Conservation (phyloP, 2,329 filamentous ascomycete genomes). For the Penicillium sclerotigenum region DNA sequence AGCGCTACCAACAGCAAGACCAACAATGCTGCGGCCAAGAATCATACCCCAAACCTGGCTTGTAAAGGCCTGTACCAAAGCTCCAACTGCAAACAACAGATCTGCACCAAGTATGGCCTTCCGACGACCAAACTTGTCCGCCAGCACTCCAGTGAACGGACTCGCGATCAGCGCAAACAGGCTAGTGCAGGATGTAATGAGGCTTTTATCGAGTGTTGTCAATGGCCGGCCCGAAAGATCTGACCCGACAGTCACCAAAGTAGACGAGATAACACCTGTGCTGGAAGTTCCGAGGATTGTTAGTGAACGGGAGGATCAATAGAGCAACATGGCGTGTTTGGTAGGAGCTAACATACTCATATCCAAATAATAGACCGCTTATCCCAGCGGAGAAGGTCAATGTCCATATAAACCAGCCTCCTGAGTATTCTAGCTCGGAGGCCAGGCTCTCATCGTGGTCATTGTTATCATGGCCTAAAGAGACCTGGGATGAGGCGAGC, state of each 20-base stretch:
- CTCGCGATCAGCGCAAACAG: conserved; percentile 57
- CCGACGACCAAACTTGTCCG: conserved; percentile 48
- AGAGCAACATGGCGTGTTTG: not conserved
- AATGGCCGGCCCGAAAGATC: conserved; percentile 51
- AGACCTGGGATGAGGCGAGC: conserved; percentile 21
- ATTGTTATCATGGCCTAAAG: conserved; percentile 11
- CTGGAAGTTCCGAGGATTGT: conserved; percentile 32
- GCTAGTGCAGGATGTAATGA: conserved; percentile 58
- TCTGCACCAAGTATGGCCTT: conserved; percentile 49
- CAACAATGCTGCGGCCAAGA: conserved; percentile 46
- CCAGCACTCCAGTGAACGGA: conserved; percentile 53
- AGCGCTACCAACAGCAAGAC: conserved; percentile 47
- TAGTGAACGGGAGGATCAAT: not conserved
- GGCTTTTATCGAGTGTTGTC: conserved; percentile 56
- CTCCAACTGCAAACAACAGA: conserved; percentile 45
- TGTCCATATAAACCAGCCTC: conserved; percentile 52
- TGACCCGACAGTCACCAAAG: conserved; percentile 54
- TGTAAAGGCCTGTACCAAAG: conserved; percentile 43
- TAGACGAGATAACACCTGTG: conserved; percentile 61
- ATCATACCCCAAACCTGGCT: conserved; percentile 47
- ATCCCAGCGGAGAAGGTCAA: conserved; percentile 58
- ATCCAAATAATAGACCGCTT: conserved; percentile 59
- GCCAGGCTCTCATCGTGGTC: conserved; percentile 7
- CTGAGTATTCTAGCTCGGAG: conserved; percentile 21
- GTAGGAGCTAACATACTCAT: conserved; percentile 47